Base-by-base conservation (phyloP, 495 filamentous ascomycete species). In the Trichodelitschia bisporula region DNA sequence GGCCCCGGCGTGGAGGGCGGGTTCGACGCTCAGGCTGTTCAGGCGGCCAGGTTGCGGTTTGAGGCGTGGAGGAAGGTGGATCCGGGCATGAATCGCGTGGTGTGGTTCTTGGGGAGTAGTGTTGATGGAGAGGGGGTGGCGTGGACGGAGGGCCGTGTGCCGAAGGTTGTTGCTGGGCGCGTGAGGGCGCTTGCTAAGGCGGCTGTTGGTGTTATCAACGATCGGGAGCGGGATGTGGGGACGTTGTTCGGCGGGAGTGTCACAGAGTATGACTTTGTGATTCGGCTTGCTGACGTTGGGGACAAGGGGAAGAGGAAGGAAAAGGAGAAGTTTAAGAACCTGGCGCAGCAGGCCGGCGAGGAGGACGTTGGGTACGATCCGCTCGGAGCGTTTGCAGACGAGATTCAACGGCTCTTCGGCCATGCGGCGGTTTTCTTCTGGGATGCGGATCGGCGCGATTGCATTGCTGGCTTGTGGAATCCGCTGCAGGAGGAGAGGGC, bases 401-500 rank as follows among this genome's bases (percentile, higher is more conserved):
- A 76, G 40, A 48, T 90, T 12, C 53, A 64, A 34, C 45, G 47
- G 15, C 43, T 64, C 2, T 86, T 73, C 45, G 55, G 48, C 10
- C 63, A 67, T 16, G 60, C 62, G 15, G 44, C 83, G 19, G 49
- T 89, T 0, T 72, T 91, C 39, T 91, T 91, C 56, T 59, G 69
- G 18, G 66, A 75, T 23, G 53, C 49, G 4, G 44, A 57, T 11
- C 54, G 58, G 1, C 61, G 67, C 25, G 43, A 50, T 26, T 49
- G 69, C 1, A 67, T 93, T 42, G 72, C 66, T 3, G 80, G 70
- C 1, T 45, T 93, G 30, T 93, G 83, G 83, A 84, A 75, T 39
- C 80, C 79, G 3, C 56, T 58, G 33, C 50, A 60, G 5, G 38
- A 48, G 15, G 45, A 46, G 30, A 57, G 69, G 38, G 40, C 51